Conservation (phyloP, 2,329 filamentous ascomycete genomes). For the Trichoderma lentiforme region DNA sequence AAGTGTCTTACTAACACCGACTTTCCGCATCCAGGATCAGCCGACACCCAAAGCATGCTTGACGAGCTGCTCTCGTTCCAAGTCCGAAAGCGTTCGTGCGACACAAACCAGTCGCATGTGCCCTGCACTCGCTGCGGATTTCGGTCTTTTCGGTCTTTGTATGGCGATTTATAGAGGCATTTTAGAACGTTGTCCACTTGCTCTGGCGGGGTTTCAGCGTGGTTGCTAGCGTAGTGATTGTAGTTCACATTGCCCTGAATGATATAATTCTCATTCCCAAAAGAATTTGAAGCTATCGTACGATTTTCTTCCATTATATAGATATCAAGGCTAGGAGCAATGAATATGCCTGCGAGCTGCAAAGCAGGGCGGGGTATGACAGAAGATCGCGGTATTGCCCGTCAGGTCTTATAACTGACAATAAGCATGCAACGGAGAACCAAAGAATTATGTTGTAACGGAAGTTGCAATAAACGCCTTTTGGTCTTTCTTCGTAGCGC, state of each 20-base stretch:
- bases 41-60: slow-evolving; percentile 31
- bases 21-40: slow-evolving; percentile 44
- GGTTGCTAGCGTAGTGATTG: neutral
- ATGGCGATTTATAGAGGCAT: slow-evolving; percentile 16
- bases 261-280: neutral
- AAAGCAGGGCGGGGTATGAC: neutral
- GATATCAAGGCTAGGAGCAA: neutral
- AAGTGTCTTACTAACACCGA: slow-evolving; percentile 40
- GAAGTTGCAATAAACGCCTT: neutral
- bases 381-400: neutral
- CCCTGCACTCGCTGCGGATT: neutral
- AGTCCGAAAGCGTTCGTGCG: neutral
- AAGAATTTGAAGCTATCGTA: neutral
- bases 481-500: neutral
- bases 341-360: neutral
- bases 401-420: neutral
- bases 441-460: neutral
- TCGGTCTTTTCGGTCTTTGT: slow-evolving; percentile 17
- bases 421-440: neutral
- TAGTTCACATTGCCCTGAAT: neutral
- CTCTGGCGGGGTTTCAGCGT: neutral
- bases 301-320: neutral
- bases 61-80: neutral
- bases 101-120: neutral
- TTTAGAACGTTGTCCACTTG: neutral